Evolutionary conservation across 345 rosid genomes (phyloP), one percentile per base, ranked within the genome.

Genomic region (Iberis pinnata): DNA sequence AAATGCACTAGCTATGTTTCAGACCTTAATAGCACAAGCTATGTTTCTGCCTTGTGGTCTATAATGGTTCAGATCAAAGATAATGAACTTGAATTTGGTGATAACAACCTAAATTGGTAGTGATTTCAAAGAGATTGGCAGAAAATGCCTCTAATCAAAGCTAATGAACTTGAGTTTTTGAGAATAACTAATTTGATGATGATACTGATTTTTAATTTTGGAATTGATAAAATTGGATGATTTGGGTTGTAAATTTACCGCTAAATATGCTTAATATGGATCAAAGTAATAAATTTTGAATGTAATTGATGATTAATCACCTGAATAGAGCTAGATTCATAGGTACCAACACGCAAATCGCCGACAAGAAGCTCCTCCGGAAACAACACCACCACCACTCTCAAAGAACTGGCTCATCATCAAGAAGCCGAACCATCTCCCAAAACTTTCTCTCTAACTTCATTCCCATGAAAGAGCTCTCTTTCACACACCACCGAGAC

Each of bases 291-390:
- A 4, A 26, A 26, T 8, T 26, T 26, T 26, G n/a, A n/a, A 26
- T 26, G 29, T 4, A 8, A 7, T 35, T 9, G 12, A 20, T 39
- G 1, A 27, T 18, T 25, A 18, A 0, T 36, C 51, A 81, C 98
- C 95, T 81, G 90, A 50, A 22, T 39, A 36, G 67, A 4, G 75
- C 76, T 77, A 16, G 98, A 78, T 59, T 92, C 98, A 13, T 92
- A 92, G 7, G 88, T 64, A 32, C 98, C 97, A 43, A 85, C 88
- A 0, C 97, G 95, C 73, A 88, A 70, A 74, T 92, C 97, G 4
- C 98, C 96, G 7, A 88, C 81, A n/a, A 92, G 94, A 24, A 92
- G 95, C 97, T 15, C 97, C 95, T 2, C 95, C 86, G 37, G 89
- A 88, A 8, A 88, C 98, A 15, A 94, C 68, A 26, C 97, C 83